Evolutionary conservation across 169 alveolate genomes (phyloP).

Genomic region (Cryptosporidium bovis): DNA sequence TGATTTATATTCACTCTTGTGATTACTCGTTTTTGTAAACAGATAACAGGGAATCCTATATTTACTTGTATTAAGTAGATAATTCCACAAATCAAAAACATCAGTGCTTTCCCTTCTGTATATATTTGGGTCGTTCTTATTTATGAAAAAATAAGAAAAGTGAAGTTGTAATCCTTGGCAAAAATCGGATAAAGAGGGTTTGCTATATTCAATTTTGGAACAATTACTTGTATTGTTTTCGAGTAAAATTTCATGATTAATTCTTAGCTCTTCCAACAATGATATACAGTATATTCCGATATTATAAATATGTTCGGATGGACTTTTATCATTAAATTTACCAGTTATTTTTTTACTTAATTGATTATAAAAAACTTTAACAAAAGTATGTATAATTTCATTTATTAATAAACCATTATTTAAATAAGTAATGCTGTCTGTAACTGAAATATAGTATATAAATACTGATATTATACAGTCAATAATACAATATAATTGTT

Average conservation of each 20-base stretch:
- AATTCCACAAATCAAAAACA: conserved; percentile 26
- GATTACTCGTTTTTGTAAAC: not conserved
- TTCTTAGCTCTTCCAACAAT: conserved; percentile 8
- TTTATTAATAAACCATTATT: no score
- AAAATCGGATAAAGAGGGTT: not conserved
- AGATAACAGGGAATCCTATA: conserved; percentile 27
- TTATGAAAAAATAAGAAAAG: conserved; percentile 40
- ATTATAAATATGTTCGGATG: no score
- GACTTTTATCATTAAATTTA: no score
- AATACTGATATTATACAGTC: conserved; percentile 41
- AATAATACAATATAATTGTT: conserved; percentile 21
- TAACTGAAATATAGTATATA: conserved; percentile 2
- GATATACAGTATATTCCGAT: conserved; percentile 25
- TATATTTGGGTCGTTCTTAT: not conserved
- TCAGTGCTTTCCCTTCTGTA: conserved; percentile 11
- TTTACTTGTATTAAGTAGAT: conserved; percentile 7
- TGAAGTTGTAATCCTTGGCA: conserved; percentile 38
- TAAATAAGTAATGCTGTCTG: not conserved
- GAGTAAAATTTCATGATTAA: not conserved
- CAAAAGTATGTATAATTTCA: no score
- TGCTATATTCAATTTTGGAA: not conserved
- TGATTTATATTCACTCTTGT: not conserved
- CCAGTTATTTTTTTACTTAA: no score
- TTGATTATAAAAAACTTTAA: no score
- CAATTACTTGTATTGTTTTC: not conserved